A percentile compares a stretch with the other conserved stretches of the same genome.
phyloP scores from a whole-genome alignment of 768 basidiomycete species.

The Rhizopogon rudus region DNA sequence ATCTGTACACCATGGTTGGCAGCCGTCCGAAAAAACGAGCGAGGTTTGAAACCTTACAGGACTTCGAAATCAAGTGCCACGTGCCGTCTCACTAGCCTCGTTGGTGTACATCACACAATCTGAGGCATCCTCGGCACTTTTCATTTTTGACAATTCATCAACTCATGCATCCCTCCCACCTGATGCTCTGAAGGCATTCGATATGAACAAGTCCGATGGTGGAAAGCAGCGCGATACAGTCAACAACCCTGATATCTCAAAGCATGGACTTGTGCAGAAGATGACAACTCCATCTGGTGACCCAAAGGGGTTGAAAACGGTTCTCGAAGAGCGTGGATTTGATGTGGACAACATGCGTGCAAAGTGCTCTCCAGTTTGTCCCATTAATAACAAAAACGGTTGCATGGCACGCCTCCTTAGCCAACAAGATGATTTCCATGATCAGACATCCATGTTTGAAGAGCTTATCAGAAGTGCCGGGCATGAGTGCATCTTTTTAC shows the following conservation, averaged over 20 bases:
- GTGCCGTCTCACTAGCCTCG: too few relatives aligned
- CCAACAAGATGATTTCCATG: slow-evolving; percentile 5
- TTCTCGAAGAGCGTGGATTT: slow-evolving; percentile 34
- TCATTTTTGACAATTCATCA: slow-evolving; percentile 9
- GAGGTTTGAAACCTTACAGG: too few relatives aligned
- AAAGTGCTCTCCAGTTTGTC: slow-evolving; percentile 28
- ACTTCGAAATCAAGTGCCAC: too few relatives aligned
- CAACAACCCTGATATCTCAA: slow-evolving; percentile 7
- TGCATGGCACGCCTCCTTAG: slow-evolving; percentile 24
- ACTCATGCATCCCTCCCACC: slow-evolving; percentile 6
- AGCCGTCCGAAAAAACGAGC: too few relatives aligned
- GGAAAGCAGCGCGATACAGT: slow-evolving; percentile 8
- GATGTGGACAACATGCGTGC: slow-evolving; percentile 25
- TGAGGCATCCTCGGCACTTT: too few relatives aligned
- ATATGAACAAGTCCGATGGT: slow-evolving; percentile 16
- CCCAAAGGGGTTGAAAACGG: slow-evolving; percentile 9
- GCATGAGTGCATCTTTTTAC: slow-evolving; percentile 25
- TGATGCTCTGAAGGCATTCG: slow-evolving; percentile 20
- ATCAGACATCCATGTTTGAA: slow-evolving; percentile 23
- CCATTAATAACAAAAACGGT: slow-evolving; percentile 13
- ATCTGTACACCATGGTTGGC: too few relatives aligned
- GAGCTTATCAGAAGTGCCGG: slow-evolving; percentile 14
- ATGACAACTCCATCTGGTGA: slow-evolving; percentile 29
- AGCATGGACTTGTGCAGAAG: slow-evolving; percentile 20
- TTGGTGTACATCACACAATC: too few relatives aligned